Conservation (phyloP, 2,329 filamentous ascomycete species). For the Aspergillus pseudotamarii region DNA sequence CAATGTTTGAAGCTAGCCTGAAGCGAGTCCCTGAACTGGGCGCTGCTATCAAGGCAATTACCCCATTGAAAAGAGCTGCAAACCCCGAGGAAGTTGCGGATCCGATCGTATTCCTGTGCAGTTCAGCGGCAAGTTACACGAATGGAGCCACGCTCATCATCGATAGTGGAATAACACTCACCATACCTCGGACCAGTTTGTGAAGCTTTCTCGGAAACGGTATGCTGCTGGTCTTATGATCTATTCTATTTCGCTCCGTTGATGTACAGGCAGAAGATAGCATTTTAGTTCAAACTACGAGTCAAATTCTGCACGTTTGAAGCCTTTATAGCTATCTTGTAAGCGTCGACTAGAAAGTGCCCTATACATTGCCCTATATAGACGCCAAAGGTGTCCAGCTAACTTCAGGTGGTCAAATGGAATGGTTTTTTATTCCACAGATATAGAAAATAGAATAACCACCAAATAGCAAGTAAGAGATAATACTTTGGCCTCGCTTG, state of each 20-base stretch:
- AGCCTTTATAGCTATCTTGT: background rate
- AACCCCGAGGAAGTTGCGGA: background rate
- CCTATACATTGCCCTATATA: too few species aligned
- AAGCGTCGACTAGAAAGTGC: background rate
- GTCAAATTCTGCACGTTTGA: background rate
- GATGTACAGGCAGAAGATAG: background rate
- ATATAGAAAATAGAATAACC: too few species aligned
- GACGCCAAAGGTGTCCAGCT: too few species aligned
- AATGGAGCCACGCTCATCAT: background rate
- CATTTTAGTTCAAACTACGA: background rate
- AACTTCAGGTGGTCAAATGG: too few species aligned
- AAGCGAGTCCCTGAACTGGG: background rate
- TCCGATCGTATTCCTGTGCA: conserved; percentile 4
- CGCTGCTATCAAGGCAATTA: background rate
- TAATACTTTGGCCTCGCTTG: too few species aligned
- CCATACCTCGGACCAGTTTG: background rate
- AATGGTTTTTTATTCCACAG: too few species aligned
- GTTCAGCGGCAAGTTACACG: background rate
- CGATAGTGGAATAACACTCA: background rate
- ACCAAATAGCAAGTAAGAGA: too few species aligned
- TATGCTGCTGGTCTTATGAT: background rate
- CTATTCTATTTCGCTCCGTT: background rate
- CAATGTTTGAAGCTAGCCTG: conserved; percentile 5
- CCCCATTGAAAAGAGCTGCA: conserved; percentile 7
- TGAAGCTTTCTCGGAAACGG: background rate